These are phyloP conservation scores for Penicillium dipodomyicola DNA, from an alignment of 495 filamentous ascomycete genomes.

Conservation along the genomic window DNA sequence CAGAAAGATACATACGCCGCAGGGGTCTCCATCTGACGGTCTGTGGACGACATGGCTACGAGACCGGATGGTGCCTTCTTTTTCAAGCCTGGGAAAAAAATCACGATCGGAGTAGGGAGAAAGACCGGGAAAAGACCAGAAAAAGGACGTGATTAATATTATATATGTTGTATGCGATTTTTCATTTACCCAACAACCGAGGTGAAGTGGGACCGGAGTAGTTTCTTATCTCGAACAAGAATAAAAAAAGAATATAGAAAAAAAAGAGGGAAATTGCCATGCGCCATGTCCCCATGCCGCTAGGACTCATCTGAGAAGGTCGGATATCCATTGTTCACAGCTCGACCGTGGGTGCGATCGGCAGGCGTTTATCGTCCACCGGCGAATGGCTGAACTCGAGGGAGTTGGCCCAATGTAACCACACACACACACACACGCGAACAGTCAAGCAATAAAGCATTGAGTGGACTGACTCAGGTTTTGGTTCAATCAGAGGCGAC, in stretches of 20 bases:
- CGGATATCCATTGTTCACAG: constrained; percentile 14
- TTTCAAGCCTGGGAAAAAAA: constrained; percentile 8
- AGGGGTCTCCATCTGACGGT: constrained; percentile 36
- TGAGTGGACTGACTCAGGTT: not conserved
- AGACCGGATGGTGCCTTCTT: constrained; percentile 14
- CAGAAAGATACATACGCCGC: constrained; percentile 28
- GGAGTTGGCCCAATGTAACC: constrained; percentile 32
- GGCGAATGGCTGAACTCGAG: constrained; percentile 8
- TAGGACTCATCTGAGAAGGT: constrained; percentile 14
- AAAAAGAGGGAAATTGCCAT: constrained; percentile 1
- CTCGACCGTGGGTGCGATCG: constrained; percentile 29
- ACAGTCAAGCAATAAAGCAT: constrained; percentile 23
- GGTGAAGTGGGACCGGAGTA: constrained; percentile 14
- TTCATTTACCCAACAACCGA: constrained; percentile 20
- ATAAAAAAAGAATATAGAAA: constrained; percentile 10
- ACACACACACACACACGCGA: constrained; percentile 34
- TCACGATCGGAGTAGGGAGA: constrained; percentile 8
- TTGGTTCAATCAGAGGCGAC: constrained; percentile 14
- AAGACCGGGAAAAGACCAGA: not conserved
- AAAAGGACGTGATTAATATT: constrained; percentile 16
- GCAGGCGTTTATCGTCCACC: constrained; percentile 12
- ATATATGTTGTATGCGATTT: constrained; percentile 29
- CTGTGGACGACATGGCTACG: constrained; percentile 32
- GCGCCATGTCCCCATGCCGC: not conserved
- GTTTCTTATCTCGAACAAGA: constrained; percentile 2